Base-by-base conservation (phyloP, 225 moss, liverwort and hornwort genomes). In the Bryoerythrophyllum caledonicum region DNA sequence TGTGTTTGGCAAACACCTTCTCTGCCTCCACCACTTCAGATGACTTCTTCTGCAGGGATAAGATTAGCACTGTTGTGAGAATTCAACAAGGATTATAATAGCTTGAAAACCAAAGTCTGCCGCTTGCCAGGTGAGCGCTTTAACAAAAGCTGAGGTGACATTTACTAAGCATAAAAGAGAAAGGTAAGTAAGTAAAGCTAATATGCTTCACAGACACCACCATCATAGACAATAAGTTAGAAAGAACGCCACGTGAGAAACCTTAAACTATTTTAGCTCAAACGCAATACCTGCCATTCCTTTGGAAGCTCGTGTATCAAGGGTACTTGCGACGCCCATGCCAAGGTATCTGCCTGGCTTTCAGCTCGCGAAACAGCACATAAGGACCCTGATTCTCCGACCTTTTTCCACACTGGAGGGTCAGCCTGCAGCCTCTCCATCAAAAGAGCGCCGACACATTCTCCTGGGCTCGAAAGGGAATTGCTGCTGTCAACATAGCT, bases 361-460 rank as follows among this genome's bases (percentile, higher is more conserved):
- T 85, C 89, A 76, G 81, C 80, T 74, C 65, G 76, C 82, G 81
- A 89, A 74, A 89, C 84, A 56, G 79, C 77, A 79, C 76, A 37
- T 68, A 68, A 54, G 15, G 75, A 68, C 49, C 80, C 82, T 74
- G 82, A 71, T 73, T 82, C 67, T 62, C 89, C 88, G 63, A 76
- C 67, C 12, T 68, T 80, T 38, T 74, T 71, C 90, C 84, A 91
- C 30, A 79, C 74, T 70, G 63, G 78, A 74, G 84, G 69, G 9
- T 79, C 74, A 60, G 61, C 46, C 65, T 77, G 78, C 23, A 89
- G 65, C 79, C 81, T 84, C 25, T 84, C 77, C 66, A 76, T 86
- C 54, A 86, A 52, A 76, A 77, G 40, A 59, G 68, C 21, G 24
- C 78, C 74, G 60, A 76, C 40, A 57, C 62, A 25, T 34, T 53